These are phyloP conservation scores for Fennellomyces sp. DNA, from an alignment of 371 early-diverging fungal genomes.

Conservation along the genomic window DNA sequence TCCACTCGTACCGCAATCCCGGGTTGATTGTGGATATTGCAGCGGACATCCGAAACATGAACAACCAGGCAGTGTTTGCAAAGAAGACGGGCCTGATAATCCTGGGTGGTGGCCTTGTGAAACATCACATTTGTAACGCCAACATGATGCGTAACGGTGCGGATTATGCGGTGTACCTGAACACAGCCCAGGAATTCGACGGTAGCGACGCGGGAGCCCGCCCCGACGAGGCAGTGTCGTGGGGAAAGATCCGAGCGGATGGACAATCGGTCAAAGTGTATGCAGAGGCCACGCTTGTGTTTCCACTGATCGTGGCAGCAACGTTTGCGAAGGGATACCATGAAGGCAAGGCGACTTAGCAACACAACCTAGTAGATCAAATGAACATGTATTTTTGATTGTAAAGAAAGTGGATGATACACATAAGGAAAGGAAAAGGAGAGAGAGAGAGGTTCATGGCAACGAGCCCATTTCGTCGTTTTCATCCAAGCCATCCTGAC, in stretches of 20 bases:
- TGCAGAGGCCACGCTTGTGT: conserved; percentile 96
- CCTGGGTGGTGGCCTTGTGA: conserved; percentile 98
- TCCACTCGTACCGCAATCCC: conserved; percentile 95
- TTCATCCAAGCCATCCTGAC: conserved; percentile 8
- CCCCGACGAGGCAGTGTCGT: conserved; percentile 98
- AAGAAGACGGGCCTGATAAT: conserved; percentile 98
- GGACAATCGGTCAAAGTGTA: conserved; percentile 92
- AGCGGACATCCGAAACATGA: conserved; percentile 94
- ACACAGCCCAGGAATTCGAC: conserved; percentile 99
- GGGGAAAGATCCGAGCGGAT: conserved; percentile 97
- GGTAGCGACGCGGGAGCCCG: conserved; percentile 99
- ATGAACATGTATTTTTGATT: neutral
- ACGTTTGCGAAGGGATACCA: conserved; percentile 81
- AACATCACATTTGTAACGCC: conserved; percentile 99
- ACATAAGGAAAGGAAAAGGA: neutral
- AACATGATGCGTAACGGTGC: conserved; percentile 99
- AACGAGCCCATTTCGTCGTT: conserved; percentile 4
- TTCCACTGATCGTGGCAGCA: conserved; percentile 94
- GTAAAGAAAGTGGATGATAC: neutral
- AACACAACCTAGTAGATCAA: neutral
- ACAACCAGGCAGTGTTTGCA: conserved; percentile 93
- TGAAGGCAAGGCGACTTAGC: conserved; percentile 10
- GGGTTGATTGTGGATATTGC: conserved; percentile 96
- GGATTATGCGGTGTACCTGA: conserved; percentile 98
- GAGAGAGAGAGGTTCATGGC: neutral